Evolutionary conservation across 306 rosid genomes (phyloP), one percentile per base, ranked within the genome.

Genomic region (Cicer chorassanicum): DNA sequence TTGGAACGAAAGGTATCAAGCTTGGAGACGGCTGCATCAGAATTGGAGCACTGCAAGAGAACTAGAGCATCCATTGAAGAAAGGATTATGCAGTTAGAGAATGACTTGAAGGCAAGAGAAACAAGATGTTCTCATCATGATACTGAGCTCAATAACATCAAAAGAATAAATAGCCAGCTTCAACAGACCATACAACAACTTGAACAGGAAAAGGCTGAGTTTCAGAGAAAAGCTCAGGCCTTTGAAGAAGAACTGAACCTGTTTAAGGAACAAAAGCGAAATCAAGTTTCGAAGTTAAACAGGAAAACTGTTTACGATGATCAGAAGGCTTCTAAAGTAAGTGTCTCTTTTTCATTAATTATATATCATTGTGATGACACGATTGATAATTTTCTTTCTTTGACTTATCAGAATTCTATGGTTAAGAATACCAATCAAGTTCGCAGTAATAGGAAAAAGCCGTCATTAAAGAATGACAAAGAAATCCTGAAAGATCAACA

Each of bases 221-320:
- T 68, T 54, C 64, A 57, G 68, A 73, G 62, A 80, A 84, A 81
- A 81, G 70, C 54, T 19, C 80, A 77, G 80, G 81, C 86, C 70
- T 81, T 77, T 77, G 87, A 85, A 83, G 87, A 85, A 72, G 84
- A 84, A 70, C 38, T 81, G 66, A 85, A 83, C 65, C 79, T 69
- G 77, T 56, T 48, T 49, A 85, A 80, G 80, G 86, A 88, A 80
- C 86, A 74, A 79, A 88, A 82, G 63, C 79, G 76, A 64, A 83
- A 85, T 66, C 82, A 77, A 50, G 84, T 51, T 65, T 45, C 76
- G 1, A 72, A 77, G 84, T 59, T 54, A 60, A 78, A 81, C 56
- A 73, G 74, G 83, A 84, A 84, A 81, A 73, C 93, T 18, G 83
- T 77, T 60, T 86, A 76, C 24, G 93, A 89, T 81, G 89, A 88